Base-by-base conservation (phyloP, 345 rosid species). In the Brassica cretica region DNA sequence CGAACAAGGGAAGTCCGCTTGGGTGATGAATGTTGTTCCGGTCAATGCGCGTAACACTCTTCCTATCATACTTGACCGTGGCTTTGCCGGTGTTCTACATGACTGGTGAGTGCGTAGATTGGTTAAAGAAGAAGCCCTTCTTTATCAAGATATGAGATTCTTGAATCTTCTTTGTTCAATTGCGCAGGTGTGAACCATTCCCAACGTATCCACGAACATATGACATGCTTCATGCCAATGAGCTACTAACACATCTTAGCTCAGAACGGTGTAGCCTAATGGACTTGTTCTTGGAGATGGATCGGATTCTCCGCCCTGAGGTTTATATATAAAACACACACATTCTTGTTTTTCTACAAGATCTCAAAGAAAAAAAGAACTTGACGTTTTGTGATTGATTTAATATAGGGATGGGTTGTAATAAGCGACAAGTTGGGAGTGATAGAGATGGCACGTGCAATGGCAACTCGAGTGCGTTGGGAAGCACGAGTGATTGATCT, bases 1-100 rank as follows among this genome's bases (percentile, higher is more conserved):
- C 73, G 97, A 93, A 67, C 89, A 88, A 79, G 76, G 78, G 53
- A 95, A 91, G 70, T 89, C 93, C 5, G 92, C 84, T 37, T 95
- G 99, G 99, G 89, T 91, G 67, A 95, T 95, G 99, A 95, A 93
- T 68, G 98, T 93, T 44, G 94, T 95, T 32, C 99, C 99, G 24
- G 85, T 90, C 68, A 85, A 85, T 73, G 85, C 90, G 24, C 92
- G 65, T 63, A 86, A 89, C 51, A 90, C 95, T 14, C 96, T 95
- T 82, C 91, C 99, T 65, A 86, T 95, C 76, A 88, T 95, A 78
- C 87, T 93, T 75, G 94, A 93, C 74, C 93, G 79, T 73, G 99
- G 99, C 39, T 90, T 89, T 76, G 86, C 93, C 15, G 99, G 98
- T 85, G 98, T 90, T 82, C 37, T 90, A 69, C 99, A 95, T 72